These are phyloP conservation scores for Panellus pusillus DNA, from an alignment of 768 basidiomycete genomes.

Conservation along the genomic window DNA sequence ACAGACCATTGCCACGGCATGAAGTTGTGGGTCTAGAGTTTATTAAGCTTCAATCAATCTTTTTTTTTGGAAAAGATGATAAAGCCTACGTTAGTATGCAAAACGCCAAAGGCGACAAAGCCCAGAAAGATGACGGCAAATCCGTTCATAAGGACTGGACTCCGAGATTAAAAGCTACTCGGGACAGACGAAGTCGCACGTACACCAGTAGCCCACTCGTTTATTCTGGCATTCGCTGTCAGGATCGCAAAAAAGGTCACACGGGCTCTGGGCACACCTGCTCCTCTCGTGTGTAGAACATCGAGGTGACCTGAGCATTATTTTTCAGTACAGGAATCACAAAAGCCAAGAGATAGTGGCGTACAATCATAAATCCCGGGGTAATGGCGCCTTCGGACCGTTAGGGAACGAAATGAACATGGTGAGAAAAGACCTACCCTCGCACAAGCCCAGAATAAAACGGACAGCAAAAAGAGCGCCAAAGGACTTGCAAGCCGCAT, in stretches of 20 bases:
- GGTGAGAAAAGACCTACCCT: constrained; percentile 37
- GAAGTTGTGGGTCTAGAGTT: constrained; percentile 45
- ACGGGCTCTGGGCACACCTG: constrained; percentile 33
- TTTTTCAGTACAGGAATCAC: background rate
- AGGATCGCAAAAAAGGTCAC: background rate
- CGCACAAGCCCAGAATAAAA: constrained; percentile 75
- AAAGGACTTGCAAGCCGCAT: constrained; percentile 71
- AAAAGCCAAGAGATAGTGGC: background rate
- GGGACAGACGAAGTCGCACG: constrained; percentile 25
- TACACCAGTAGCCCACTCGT: constrained; percentile 83
- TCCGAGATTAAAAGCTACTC: constrained; percentile 2
- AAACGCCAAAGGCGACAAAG: constrained; percentile 65
- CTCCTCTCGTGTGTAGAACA: constrained; percentile 81
- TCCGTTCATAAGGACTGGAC: constrained; percentile 73
- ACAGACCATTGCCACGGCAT: constrained; percentile 78
- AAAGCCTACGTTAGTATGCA: constrained; percentile 51
- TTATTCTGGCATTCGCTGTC: constrained; percentile 35
- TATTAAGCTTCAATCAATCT: constrained; percentile 13
- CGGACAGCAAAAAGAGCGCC: constrained; percentile 71
- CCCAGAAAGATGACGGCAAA: constrained; percentile 72
- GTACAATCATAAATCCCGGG: constrained; percentile 74
- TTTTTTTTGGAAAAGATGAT: background rate
- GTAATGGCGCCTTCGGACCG: constrained; percentile 60
- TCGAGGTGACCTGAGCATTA: constrained; percentile 53
- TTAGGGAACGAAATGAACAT: constrained; percentile 1